These are phyloP conservation scores for Infundibulicybe gibba DNA, from an alignment of 768 basidiomycete genomes.

Conservation along the genomic window DNA sequence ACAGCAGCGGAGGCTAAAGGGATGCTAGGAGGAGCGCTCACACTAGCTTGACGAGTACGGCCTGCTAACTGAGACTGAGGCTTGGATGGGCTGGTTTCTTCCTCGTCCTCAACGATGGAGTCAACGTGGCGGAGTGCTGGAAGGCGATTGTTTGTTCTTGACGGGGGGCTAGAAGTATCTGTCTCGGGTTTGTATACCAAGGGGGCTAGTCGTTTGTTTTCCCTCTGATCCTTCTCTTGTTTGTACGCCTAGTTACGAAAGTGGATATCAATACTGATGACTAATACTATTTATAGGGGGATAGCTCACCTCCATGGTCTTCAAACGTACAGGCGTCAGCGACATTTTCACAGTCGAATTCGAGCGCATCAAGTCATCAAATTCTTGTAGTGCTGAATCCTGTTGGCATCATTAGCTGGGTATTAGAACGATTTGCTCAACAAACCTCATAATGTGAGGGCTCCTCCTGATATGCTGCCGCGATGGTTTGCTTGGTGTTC, in stretches of 20 bases:
- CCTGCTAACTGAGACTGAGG: slow-evolving; percentile 14
- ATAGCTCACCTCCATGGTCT: slow-evolving; percentile 83
- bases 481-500: slow-evolving; percentile 33
- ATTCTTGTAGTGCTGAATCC: slow-evolving; percentile 69
- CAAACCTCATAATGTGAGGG: slow-evolving; percentile 32
- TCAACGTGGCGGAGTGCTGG: slow-evolving; percentile 54
- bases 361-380: slow-evolving; percentile 90
- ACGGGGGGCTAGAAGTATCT: slow-evolving; percentile 27
- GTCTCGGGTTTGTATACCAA: slow-evolving; percentile 29
- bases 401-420: slow-evolving; percentile 17
- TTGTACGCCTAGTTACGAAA: slow-evolving; percentile 55
- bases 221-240: slow-evolving; percentile 62
- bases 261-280: slow-evolving; percentile 29
- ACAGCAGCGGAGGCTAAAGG: slow-evolving; percentile 24
- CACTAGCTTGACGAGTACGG: slow-evolving; percentile 44
- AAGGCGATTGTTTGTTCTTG: slow-evolving; percentile 29
- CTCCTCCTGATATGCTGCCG: slow-evolving; percentile 19
- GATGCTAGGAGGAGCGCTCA: slow-evolving; percentile 35
- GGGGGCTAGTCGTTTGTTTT: slow-evolving; percentile 33
- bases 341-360: slow-evolving; percentile 93
- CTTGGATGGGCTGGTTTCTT: slow-evolving; percentile 34
- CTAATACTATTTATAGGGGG: slow-evolving; percentile 9
- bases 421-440: not conserved
- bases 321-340: slow-evolving; percentile 89
- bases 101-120: slow-evolving; percentile 68